These are phyloP conservation scores for Komagataella kurtzmanii DNA, from an alignment of 805 yeast genomes.

Conservation along the genomic window DNA sequence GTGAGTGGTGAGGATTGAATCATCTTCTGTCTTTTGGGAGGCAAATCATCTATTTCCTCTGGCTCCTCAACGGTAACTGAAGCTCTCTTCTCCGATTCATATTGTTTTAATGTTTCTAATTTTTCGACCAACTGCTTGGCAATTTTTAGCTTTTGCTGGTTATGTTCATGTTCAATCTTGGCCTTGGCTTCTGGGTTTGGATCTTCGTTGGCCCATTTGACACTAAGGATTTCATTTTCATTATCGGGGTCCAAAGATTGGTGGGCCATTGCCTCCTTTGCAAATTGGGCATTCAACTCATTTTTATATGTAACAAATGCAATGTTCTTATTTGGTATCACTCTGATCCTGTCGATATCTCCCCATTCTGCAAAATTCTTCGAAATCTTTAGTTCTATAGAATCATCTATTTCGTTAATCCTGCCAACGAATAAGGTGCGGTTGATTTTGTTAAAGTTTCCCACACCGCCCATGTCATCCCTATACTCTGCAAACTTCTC, in stretches of 20 bases:
- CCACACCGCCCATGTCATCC: conserved; percentile 94
- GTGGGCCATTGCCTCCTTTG: conserved; percentile 86
- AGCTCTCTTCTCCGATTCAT: neutral
- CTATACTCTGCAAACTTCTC: conserved; percentile 70
- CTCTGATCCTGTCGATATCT: conserved; percentile 49
- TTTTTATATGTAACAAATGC: conserved; percentile 65
- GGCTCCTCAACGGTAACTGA: neutral
- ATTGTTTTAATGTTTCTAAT: neutral
- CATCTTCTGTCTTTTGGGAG: neutral
- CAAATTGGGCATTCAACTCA: conserved; percentile 81
- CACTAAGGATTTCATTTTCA: conserved; percentile 49
- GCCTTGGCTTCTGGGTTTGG: conserved; percentile 52
- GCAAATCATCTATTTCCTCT: conserved; percentile 1
- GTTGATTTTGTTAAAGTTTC: conserved; percentile 59
- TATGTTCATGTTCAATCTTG: conserved; percentile 4
- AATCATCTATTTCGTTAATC: conserved; percentile 26
- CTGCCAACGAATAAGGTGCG: conserved; percentile 65
- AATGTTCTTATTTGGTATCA: conserved; percentile 46
- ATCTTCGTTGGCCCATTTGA: conserved; percentile 86
- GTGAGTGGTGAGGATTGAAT: neutral
- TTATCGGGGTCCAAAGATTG: conserved; percentile 43
- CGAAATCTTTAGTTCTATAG: conserved; percentile 23
- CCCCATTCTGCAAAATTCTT: conserved; percentile 67
- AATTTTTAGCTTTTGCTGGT: neutral
- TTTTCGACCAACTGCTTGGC: neutral